These are phyloP conservation scores for Hordeum pubiflorum DNA, from an alignment of 202 grass and related monocot genomes.

Conservation along the genomic window DNA sequence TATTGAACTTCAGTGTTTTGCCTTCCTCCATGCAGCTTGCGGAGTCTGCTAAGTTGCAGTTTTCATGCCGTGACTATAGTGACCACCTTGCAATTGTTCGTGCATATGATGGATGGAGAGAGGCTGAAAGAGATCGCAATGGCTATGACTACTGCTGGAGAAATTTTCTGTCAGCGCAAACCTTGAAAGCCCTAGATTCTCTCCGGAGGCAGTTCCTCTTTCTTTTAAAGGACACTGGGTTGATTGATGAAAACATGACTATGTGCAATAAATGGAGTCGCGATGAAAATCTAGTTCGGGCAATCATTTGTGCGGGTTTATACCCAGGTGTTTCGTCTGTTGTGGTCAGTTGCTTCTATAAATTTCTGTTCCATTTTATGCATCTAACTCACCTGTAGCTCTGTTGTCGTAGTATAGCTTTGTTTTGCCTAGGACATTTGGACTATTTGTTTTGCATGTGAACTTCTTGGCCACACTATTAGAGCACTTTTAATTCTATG, in stretches of 20 bases:
- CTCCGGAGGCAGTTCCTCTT: conserved; percentile 81
- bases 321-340: conserved; percentile 97
- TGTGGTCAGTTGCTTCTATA: conserved; percentile 53
- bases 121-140: conserved; percentile 83
- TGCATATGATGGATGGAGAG: conserved; percentile 92
- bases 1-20: neutral
- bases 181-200: conserved; percentile 86
- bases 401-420: neutral
- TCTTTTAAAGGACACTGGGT: conserved; percentile 85
- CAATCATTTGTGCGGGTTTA: conserved; percentile 89
- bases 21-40: conserved; percentile 60
- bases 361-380: neutral
- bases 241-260: conserved; percentile 66
- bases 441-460: conserved; percentile 4
- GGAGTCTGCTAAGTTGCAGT: conserved; percentile 87
- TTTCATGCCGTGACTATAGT: conserved; percentile 79
- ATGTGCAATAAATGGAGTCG: conserved; percentile 79
- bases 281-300: conserved; percentile 81
- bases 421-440: neutral
- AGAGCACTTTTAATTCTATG: neutral
- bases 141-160: conserved; percentile 99
- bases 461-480: neutral
- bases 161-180: conserved; percentile 91
- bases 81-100: conserved; percentile 87
- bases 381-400: neutral